A percentile compares a stretch with the other conserved stretches of the same genome.
phyloP scores from a whole-genome alignment of 2,329 filamentous ascomycete species.

The Simplicillium aogashimaense region DNA sequence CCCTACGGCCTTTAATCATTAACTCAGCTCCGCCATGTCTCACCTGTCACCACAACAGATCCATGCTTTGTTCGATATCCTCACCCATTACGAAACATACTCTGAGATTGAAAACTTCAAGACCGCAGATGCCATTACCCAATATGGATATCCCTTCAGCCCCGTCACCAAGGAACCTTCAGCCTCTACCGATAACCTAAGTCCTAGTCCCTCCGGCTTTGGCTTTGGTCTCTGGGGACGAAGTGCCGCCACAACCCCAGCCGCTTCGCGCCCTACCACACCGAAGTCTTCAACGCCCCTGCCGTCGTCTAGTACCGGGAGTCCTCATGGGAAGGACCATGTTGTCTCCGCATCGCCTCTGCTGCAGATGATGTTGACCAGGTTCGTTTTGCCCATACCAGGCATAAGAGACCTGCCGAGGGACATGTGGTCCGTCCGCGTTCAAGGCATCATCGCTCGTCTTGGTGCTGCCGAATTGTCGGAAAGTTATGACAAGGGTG shows the following conservation, averaged over 20 bases:
- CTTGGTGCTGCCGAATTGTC: slow-evolving; percentile 61
- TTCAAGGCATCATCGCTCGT: slow-evolving; percentile 49
- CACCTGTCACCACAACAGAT: slow-evolving; percentile 29
- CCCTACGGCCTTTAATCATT: too few species aligned
- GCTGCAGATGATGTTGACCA: slow-evolving; percentile 57
- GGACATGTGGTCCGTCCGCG: slow-evolving; percentile 56
- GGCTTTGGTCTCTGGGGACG: slow-evolving; percentile 4
- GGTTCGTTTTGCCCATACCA: slow-evolving; percentile 55
- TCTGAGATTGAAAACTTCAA: slow-evolving; percentile 66
- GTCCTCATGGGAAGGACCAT: slow-evolving; percentile 15
- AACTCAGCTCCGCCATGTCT: not conserved
- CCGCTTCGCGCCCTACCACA: slow-evolving; percentile 3
- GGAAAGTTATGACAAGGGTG: slow-evolving; percentile 74
- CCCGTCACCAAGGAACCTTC: slow-evolving; percentile 9
- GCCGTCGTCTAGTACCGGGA: slow-evolving; percentile 4
- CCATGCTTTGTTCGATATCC: slow-evolving; percentile 47
- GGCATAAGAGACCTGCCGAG: slow-evolving; percentile 52
- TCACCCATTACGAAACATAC: slow-evolving; percentile 50
- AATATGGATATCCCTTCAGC: slow-evolving; percentile 62
- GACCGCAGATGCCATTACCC: slow-evolving; percentile 48
- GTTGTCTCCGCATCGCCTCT: slow-evolving; percentile 46
- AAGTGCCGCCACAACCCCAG: slow-evolving; percentile 1
- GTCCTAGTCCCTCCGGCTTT: slow-evolving; percentile 9
- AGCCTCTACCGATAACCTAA: slow-evolving; percentile 10
- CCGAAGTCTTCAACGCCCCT: slow-evolving; percentile 1